Base-by-base conservation (phyloP, 805 yeast species). In the Monosporozyma aerobia region DNA sequence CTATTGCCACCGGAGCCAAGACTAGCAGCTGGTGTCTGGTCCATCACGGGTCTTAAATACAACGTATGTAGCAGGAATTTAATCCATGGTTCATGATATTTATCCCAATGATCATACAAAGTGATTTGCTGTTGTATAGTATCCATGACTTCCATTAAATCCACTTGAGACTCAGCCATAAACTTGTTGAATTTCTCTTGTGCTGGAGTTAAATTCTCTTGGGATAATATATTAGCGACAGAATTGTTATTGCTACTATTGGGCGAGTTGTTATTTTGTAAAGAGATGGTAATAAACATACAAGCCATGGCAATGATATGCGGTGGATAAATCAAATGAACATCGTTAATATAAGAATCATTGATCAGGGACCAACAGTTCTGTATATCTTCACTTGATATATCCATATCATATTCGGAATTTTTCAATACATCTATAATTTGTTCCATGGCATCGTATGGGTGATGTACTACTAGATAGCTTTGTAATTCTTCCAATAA, bases 351-450 rank as follows among this genome's bases (percentile, higher is more conserved):
- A 66, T 86, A 90, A 56, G 90, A 80, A 64, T 92, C 98, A 66
- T 90, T 94, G 39, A 94, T 78, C 49, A 90, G 74, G 0, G 95
- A 85, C 97, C 98, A 94, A 9, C 87, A 76, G 46, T 86, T 81
- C 63, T 92, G 97, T 33, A 85, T 65, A 61, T 90, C 97, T 44
- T 81, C 87, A 2, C 78, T 75, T 0, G 80, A 64, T 3, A 85
- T 62, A 9, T 51, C 51, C 40, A 65, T 50, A 16, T 57, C 50
- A 47, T 57, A 66, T 4, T 66, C 64, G n/a, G 59, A 57, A 25
- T 53, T 65, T 56, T 70, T 78, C 59, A 71, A 69, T 53, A 68
- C 75, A 62, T 62, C 68, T 3, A 72, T 70, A 4, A 86, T 74
- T 63, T 78, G 84, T 29, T 78, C 65, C 54, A 86, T 68, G 2